Base-by-base conservation (phyloP, 169 alveolate genomes). In the Plasmodium chabaudi region DNA sequence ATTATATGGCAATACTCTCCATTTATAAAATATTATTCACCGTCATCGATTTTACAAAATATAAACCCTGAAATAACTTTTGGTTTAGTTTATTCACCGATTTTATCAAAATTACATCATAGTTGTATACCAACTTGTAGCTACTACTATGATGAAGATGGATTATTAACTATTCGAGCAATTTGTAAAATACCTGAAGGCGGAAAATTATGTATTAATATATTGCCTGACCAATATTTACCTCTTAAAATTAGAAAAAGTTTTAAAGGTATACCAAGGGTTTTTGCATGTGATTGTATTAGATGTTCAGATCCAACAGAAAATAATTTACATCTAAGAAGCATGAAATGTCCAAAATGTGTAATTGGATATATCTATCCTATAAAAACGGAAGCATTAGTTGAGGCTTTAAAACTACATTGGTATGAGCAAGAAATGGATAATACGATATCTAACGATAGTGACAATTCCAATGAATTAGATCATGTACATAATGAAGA, bases 51-150 rank as follows among this genome's bases (percentile, higher is more conserved):
- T n/a, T 88, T 92, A 23, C 88, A 89, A 59, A 94, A 93, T 13
- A 55, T 87, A 15, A 90, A 87, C 44, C 94, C 96, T 6, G 95
- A 92, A 63, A 68, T 79, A 2, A 53, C 97, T 2, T 92, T 95
- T 27, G 98, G 98, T 5, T 73, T 92, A 6, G 96, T 88, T 12
- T 94, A 93, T 27, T 92, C 92, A 21, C 88, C 91, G 0, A 74
- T 88, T 17, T 56, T 92, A 13, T 74, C 95, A 4, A 51, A 87
- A 86, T 87, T 95, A 46, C 96, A 93, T 23, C 98, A 96, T 86
- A 95, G 97, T 65, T 86, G 96, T 72, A 87, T 92, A 15, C 98
- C 98, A 5, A 95, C 97, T 0, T 94, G 97, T 47, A 88, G 88
- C 13, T 70, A 88, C 56, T 72, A 92, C 63, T 88, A 94, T 53